Evolutionary conservation across 495 filamentous ascomycete genomes (phyloP).

Genomic region (Cryomyces minteri): DNA sequence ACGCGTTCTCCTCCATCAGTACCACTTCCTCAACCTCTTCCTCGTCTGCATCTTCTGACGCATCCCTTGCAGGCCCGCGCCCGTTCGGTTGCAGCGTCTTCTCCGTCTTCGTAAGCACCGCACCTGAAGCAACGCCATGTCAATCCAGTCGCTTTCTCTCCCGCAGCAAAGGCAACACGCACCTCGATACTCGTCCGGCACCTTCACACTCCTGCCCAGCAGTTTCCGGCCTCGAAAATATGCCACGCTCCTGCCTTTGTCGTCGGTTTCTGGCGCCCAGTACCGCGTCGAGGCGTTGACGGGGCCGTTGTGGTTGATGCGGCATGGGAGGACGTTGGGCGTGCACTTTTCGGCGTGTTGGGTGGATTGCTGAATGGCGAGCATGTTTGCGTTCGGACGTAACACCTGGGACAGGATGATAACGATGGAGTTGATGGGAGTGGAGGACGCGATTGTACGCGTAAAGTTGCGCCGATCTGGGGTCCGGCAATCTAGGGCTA

Average conservation of each 20-base stretch:
- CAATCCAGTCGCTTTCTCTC: too few species aligned
- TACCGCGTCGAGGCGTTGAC: constrained; percentile 46
- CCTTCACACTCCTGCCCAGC: constrained; percentile 40
- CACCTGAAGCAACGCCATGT: too few species aligned
- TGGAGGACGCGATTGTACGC: too few species aligned
- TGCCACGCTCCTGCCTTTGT: constrained; percentile 15
- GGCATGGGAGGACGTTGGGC: constrained; percentile 72
- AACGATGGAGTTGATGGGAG: too few species aligned
- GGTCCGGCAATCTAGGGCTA: too few species aligned
- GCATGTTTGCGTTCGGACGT: background rate
- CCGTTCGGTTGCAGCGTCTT: too few species aligned
- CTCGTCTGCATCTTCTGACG: constrained; percentile 22
- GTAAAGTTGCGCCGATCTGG: too few species aligned
- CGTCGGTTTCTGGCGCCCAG: constrained; percentile 40
- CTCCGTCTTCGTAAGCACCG: too few species aligned
- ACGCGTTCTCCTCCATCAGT: constrained; percentile 38
- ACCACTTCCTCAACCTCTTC: constrained; percentile 33
- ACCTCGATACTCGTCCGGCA: constrained; percentile 67
- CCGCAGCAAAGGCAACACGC: background rate
- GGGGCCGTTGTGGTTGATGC: constrained; percentile 60
- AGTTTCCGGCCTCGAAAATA: constrained; percentile 62
- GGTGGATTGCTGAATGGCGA: constrained; percentile 6
- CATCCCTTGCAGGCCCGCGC: too few species aligned
- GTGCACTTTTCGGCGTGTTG: constrained; percentile 23
- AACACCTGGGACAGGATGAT: too few species aligned